Evolutionary conservation across 2,329 filamentous ascomycete species (phyloP).

Genomic region (Cephalotrichum gorgonifer): DNA sequence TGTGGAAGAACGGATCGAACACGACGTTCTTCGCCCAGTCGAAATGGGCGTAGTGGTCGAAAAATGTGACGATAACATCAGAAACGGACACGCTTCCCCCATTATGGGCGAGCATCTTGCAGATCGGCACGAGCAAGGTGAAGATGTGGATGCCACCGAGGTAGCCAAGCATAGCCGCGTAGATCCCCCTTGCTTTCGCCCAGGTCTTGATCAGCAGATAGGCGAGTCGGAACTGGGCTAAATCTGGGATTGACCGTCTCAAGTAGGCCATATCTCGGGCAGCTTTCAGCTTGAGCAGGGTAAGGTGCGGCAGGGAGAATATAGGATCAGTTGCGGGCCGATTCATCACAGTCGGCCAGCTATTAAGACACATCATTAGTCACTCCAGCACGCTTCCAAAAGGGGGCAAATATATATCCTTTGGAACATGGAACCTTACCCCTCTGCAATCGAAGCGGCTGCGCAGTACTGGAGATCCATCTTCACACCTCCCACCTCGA

Average conservation of each 20-base stretch:
- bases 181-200: conserved; percentile 52
- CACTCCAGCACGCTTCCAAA: background rate
- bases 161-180: conserved; percentile 54
- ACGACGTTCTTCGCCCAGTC: conserved; percentile 45
- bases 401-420: conserved; percentile 2
- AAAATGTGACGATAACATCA: conserved; percentile 49
- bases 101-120: conserved; percentile 38
- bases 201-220: conserved; percentile 52
- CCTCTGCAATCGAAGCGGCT: conserved; percentile 42
- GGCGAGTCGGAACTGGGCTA: conserved; percentile 45
- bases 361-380: conserved; percentile 7
- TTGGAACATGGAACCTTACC: conserved; percentile 18
- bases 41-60: conserved; percentile 50
- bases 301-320: conserved; percentile 44
- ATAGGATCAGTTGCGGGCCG: conserved; percentile 38
- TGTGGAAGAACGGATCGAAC: conserved; percentile 51
- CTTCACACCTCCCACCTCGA: conserved; percentile 45
- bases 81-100: conserved; percentile 27
- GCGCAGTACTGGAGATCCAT: conserved; percentile 60
- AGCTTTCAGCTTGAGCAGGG: conserved; percentile 53
- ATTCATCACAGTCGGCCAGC: conserved; percentile 35
- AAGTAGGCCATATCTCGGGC: conserved; percentile 53
- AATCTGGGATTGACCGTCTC: conserved; percentile 46
- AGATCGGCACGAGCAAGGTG: conserved; percentile 48
- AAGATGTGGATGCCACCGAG: conserved; percentile 56